phyloP scores from a whole-genome alignment of 2,329 filamentous ascomycete genomes.

The Alternaria longipes region DNA sequence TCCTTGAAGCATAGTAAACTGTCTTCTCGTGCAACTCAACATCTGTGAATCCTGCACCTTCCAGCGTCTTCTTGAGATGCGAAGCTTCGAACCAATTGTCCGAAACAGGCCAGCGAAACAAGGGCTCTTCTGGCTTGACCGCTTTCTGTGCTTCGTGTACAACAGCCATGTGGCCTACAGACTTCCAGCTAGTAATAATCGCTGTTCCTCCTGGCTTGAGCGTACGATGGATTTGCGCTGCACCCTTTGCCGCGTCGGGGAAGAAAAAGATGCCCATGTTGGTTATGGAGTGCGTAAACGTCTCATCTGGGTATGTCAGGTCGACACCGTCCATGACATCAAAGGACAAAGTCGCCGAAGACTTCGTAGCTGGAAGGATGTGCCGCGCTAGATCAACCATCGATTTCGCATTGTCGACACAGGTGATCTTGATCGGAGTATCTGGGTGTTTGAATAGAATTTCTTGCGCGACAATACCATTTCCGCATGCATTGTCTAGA shows the following conservation, averaged over 20 bases:
- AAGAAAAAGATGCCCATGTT: conserved; percentile 53
- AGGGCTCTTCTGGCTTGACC: conserved; percentile 7
- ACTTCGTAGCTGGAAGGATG: not conserved
- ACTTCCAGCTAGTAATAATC: conserved; percentile 37
- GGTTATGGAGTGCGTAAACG: conserved; percentile 52
- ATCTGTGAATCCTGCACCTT: conserved; percentile 15
- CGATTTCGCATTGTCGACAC: conserved; percentile 14
- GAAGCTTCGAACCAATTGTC: conserved; percentile 21
- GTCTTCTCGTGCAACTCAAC: conserved; percentile 13
- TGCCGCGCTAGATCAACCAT: conserved; percentile 23
- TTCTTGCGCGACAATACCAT: conserved; percentile 32
- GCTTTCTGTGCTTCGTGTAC: conserved; percentile 16
- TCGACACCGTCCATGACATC: conserved; percentile 17
- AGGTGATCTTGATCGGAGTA: conserved; percentile 14
- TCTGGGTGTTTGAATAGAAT: conserved; percentile 17
- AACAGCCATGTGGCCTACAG: conserved; percentile 5
- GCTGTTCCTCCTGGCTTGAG: conserved; percentile 49
- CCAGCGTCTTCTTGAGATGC: conserved; percentile 13
- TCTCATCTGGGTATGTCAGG: conserved; percentile 33
- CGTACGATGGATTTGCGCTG: conserved; percentile 48
- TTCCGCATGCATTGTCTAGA: conserved; percentile 40
- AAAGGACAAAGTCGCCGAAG: not conserved
- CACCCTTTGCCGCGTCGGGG: conserved; percentile 31
- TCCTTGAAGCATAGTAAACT: conserved; percentile 19
- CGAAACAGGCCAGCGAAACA: conserved; percentile 22